phyloP scores from a whole-genome alignment of 2,329 filamentous ascomycete genomes.

The Acrodontium crateriforme region DNA sequence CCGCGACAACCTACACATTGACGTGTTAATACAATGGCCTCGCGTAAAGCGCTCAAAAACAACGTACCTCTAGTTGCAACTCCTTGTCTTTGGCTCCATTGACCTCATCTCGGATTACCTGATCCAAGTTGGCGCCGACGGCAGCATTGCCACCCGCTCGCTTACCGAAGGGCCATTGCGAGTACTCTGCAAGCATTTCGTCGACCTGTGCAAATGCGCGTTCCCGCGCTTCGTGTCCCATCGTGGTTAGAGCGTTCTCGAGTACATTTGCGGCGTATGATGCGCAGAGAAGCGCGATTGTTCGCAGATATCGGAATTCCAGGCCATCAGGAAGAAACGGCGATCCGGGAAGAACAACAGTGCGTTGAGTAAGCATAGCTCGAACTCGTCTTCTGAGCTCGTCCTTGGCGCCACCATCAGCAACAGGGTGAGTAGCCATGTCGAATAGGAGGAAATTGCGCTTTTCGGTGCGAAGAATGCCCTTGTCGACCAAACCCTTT shows the following conservation, averaged over 20 bases:
- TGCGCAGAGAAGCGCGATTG: slow-evolving; percentile 91
- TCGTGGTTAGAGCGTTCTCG: slow-evolving; percentile 87
- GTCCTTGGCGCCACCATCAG: slow-evolving; percentile 91
- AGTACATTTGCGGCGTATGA: slow-evolving; percentile 96
- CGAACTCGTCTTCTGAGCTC: slow-evolving; percentile 88
- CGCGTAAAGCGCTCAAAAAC: slow-evolving; percentile 1
- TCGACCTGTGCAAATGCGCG: slow-evolving; percentile 94
- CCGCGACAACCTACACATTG: slow-evolving; percentile 56
- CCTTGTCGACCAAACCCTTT: slow-evolving; percentile 96
- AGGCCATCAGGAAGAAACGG: slow-evolving; percentile 88
- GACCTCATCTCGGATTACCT: slow-evolving; percentile 77
- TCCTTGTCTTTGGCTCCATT: slow-evolving; percentile 83
- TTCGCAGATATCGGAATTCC: slow-evolving; percentile 86
- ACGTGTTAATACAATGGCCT: no score
- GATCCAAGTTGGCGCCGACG: slow-evolving; percentile 82
- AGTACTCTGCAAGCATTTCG: slow-evolving; percentile 88
- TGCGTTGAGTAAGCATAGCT: slow-evolving; percentile 84
- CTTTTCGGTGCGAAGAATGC: slow-evolving; percentile 95
- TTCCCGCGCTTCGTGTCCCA: slow-evolving; percentile 88
- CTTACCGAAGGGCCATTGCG: slow-evolving; percentile 90
- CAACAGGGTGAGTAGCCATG: slow-evolving; percentile 97
- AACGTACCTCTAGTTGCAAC: slow-evolving; percentile 76
- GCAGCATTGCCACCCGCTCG: slow-evolving; percentile 62
- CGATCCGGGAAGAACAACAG: slow-evolving; percentile 72
- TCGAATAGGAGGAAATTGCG: slow-evolving; percentile 99